phyloP scores from a whole-genome alignment of 352 stramenopile genomes.

The Globisporangium carolinianum region DNA sequence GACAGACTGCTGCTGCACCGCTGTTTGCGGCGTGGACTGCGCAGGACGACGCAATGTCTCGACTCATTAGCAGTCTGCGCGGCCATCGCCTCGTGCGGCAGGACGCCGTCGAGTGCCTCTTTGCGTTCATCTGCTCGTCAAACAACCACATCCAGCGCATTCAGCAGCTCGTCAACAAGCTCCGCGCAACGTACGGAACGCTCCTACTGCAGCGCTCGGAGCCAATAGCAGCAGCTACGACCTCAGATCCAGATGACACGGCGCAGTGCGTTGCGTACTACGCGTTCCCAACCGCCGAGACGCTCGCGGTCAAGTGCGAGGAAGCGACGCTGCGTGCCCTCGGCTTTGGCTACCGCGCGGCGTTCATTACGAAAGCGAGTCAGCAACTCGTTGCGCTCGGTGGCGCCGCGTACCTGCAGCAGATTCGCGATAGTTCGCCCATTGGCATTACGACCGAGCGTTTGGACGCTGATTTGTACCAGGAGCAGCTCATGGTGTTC shows the following conservation, averaged over 20 bases:
- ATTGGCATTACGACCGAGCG: too few species aligned
- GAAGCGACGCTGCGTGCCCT: conserved; percentile 81
- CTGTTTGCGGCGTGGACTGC: conserved; percentile 85
- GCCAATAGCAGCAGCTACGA: not conserved
- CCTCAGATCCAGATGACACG: not conserved
- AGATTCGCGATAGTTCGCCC: conserved; percentile 31
- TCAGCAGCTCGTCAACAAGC: conserved; percentile 88
- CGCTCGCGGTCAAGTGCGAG: conserved; percentile 56
- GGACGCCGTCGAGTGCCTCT: conserved; percentile 94
- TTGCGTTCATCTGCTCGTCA: conserved; percentile 97
- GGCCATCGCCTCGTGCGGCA: conserved; percentile 91
- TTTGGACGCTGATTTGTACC: conserved; percentile 18
- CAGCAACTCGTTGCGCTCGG: conserved; percentile 58
- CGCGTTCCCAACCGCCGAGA: conserved; percentile 87
- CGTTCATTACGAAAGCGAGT: conserved; percentile 83
- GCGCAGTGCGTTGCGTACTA: conserved; percentile 35
- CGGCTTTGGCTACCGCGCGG: conserved; percentile 87
- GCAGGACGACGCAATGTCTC: conserved; percentile 45
- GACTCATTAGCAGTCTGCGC: conserved; percentile 70
- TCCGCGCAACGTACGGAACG: conserved; percentile 86
- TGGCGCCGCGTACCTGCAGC: conserved; percentile 52
- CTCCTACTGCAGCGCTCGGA: conserved; percentile 43
- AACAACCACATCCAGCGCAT: conserved; percentile 99
- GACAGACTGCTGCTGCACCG: conserved; percentile 17
- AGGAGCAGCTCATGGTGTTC: conserved; percentile 59